Conservation (phyloP, 495 filamentous ascomycete species). For the Penicillium pulvis region DNA sequence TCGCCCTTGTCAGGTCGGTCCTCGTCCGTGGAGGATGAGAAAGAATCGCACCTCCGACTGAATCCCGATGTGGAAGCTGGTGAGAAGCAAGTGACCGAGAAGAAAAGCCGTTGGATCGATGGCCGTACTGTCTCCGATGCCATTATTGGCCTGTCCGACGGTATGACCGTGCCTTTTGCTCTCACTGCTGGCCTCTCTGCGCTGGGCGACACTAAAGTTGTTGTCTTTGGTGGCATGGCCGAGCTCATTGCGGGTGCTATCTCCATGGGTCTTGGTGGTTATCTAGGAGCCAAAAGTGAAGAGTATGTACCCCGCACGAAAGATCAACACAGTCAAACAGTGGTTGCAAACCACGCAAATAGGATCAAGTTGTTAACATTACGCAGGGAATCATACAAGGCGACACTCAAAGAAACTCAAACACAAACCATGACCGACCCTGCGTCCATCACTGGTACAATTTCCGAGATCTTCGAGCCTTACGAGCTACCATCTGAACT, state of each 20-base stretch:
- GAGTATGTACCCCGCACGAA: constrained; percentile 39
- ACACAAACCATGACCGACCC: constrained; percentile 43
- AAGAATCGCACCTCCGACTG: constrained; percentile 28
- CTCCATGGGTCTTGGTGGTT: constrained; percentile 60
- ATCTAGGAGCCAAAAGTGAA: constrained; percentile 72
- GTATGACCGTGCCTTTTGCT: constrained; percentile 63
- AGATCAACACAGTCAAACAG: not conserved
- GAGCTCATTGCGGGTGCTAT: constrained; percentile 61
- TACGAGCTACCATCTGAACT: constrained; percentile 54
- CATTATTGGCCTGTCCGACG: constrained; percentile 62
- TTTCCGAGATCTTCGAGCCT: constrained; percentile 55
- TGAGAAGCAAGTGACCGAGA: constrained; percentile 12
- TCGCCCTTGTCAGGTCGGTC: constrained; percentile 36
- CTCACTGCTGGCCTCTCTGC: constrained; percentile 59
- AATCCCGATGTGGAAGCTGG: constrained; percentile 28
- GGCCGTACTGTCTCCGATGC: constrained; percentile 59
- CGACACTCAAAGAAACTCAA: constrained; percentile 50
- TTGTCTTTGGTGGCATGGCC: constrained; percentile 60
- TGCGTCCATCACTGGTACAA: constrained; percentile 36
- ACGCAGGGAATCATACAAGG: constrained; percentile 53
- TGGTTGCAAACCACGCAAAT: not conserved
- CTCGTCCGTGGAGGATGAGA: constrained; percentile 39
- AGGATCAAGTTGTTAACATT: not conserved
- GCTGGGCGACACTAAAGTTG: constrained; percentile 54
- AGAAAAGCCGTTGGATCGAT: constrained; percentile 36